Evolutionary conservation across 495 filamentous ascomycete species (phyloP).

Genomic region (Clavariopsis aquatica): DNA sequence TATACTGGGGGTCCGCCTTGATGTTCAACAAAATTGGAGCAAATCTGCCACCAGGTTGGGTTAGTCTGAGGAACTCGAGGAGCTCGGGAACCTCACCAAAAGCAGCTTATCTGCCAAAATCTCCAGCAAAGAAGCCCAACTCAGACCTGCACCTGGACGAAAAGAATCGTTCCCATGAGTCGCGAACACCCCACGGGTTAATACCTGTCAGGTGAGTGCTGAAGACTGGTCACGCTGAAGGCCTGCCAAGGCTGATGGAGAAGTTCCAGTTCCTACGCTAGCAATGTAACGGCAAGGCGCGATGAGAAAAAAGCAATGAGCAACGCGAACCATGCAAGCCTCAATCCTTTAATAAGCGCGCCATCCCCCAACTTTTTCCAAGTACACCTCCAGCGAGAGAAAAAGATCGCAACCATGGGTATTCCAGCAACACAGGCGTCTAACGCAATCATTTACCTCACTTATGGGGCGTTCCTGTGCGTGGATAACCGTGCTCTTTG

Average conservation of each 20-base stretch:
- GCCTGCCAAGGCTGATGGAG: not conserved
- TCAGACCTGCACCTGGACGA: too few species aligned
- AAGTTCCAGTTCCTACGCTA: slow-evolving; percentile 2
- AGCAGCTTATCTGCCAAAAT: not conserved
- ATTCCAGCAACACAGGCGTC: slow-evolving; percentile 69
- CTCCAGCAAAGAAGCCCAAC: not conserved
- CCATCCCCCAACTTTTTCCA: not conserved
- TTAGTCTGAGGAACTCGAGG: not conserved
- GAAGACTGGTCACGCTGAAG: slow-evolving; percentile 1
- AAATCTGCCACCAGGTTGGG: not conserved
- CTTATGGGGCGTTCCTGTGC: slow-evolving; percentile 72
- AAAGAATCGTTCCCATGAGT: not conserved
- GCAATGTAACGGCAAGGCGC: slow-evolving; percentile 17
- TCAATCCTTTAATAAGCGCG: not conserved
- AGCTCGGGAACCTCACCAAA: not conserved
- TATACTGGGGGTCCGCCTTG: too few species aligned
- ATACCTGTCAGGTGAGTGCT: not conserved
- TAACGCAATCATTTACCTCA: slow-evolving; percentile 73
- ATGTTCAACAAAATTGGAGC: too few species aligned
- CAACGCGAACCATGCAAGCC: not conserved
- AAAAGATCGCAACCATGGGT: slow-evolving; percentile 55
- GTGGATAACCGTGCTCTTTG: slow-evolving; percentile 25
- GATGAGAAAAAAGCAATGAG: slow-evolving; percentile 12
- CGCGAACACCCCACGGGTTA: not conserved
- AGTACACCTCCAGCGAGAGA: not conserved